Evolutionary conservation across 2,329 filamentous ascomycete genomes (phyloP).

Genomic region (Triangularia setosa): DNA sequence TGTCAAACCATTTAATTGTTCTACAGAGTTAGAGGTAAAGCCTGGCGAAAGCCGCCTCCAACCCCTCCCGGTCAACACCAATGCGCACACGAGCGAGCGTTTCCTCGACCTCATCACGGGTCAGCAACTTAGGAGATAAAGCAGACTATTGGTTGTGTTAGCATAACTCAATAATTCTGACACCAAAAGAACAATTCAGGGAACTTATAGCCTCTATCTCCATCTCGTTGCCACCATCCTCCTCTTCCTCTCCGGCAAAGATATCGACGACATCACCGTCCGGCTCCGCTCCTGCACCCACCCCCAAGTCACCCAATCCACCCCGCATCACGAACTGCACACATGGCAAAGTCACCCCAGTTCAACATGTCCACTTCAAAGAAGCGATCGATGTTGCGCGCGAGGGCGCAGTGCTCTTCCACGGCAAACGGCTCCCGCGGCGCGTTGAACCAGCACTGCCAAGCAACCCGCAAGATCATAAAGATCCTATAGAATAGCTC

Average conservation of each 20-base stretch:
- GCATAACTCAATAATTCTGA: background rate
- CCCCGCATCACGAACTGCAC: background rate
- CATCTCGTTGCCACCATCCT: background rate
- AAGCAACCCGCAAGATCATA: background rate
- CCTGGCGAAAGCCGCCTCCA: background rate
- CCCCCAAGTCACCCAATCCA: background rate
- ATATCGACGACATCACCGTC: background rate
- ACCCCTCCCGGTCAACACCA: background rate
- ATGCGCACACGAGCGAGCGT: background rate
- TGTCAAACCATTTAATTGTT: background rate
- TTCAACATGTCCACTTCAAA: background rate
- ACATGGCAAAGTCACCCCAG: background rate
- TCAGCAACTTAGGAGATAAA: background rate
- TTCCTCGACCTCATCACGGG: background rate
- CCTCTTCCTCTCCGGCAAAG: background rate
- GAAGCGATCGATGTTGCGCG: background rate
- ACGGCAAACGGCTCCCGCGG: background rate
- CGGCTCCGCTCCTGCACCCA: background rate
- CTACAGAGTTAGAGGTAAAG: background rate
- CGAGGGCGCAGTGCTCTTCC: background rate
- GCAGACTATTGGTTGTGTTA: background rate
- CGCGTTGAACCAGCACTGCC: background rate
- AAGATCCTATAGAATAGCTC: background rate
- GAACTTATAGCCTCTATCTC: background rate
- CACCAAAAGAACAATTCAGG: background rate